phyloP scores from a whole-genome alignment of 2,329 filamentous ascomycete genomes.

The Monosporascus sp. region DNA sequence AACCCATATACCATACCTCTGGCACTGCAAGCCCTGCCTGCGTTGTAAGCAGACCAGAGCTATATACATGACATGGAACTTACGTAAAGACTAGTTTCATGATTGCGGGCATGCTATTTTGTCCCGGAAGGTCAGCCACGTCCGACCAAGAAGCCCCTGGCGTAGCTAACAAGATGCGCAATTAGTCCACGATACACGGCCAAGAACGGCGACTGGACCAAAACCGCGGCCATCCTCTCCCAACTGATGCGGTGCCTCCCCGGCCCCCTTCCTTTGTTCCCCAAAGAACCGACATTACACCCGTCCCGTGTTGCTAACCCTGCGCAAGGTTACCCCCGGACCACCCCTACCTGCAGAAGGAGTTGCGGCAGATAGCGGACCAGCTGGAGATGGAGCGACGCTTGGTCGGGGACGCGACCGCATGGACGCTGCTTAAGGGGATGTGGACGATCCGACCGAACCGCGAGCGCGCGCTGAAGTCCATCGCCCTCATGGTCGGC shows the following conservation, averaged over 20 bases:
- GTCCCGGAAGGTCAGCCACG: slow-evolving; percentile 39
- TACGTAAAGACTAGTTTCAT: slow-evolving; percentile 34
- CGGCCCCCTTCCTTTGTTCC: not conserved
- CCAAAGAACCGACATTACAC: not conserved
- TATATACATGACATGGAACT: not conserved
- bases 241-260: slow-evolving; percentile 36
- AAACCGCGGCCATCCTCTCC: slow-evolving; percentile 50
- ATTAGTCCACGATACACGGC: slow-evolving; percentile 62
- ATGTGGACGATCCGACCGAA: slow-evolving; percentile 32
- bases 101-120: slow-evolving; percentile 55
- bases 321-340: slow-evolving; percentile 46
- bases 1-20: slow-evolving; percentile 56
- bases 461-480: slow-evolving; percentile 44
- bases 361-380: slow-evolving; percentile 38
- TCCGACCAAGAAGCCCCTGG: slow-evolving; percentile 16
- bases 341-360: slow-evolving; percentile 48
- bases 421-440: slow-evolving; percentile 35
- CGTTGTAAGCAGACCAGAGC: slow-evolving; percentile 33
- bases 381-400: slow-evolving; percentile 45
- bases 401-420: slow-evolving; percentile 41
- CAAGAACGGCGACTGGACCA: slow-evolving; percentile 62
- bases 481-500: slow-evolving; percentile 45
- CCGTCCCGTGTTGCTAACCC: slow-evolving; percentile 28
- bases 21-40: slow-evolving; percentile 59
- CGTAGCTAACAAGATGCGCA: too few relatives aligned